Conservation (phyloP, 2,329 filamentous ascomycete species). For the Claviceps digitariae region DNA sequence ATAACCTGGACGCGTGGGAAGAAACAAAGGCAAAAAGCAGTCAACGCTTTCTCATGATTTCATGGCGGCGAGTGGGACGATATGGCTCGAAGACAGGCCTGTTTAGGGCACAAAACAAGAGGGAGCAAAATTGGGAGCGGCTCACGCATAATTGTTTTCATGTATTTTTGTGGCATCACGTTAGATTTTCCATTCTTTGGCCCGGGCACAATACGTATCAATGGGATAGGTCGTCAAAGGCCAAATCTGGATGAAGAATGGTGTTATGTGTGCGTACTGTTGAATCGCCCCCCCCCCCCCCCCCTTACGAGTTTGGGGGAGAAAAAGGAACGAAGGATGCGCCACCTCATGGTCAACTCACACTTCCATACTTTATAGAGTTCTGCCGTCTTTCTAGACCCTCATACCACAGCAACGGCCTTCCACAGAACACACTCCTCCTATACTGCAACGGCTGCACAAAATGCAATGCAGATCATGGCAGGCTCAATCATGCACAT, state of each 20-base stretch:
- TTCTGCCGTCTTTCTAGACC: not conserved
- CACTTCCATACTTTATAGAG: too few relatives aligned
- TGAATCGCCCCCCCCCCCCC: too few relatives aligned
- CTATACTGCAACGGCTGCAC: not conserved
- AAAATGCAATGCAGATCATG: too few relatives aligned
- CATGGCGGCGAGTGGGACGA: not conserved
- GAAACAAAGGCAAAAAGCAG: not conserved
- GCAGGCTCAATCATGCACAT: not conserved
- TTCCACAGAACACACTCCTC: not conserved
- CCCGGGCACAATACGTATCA: slow-evolving; percentile 9
- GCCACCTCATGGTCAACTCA: not conserved
- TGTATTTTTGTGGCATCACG: slow-evolving; percentile 14
- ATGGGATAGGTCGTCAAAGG: not conserved
- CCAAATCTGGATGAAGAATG: not conserved
- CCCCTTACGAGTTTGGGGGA: too few relatives aligned
- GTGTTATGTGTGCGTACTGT: not conserved
- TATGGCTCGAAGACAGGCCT: not conserved
- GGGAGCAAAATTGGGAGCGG: slow-evolving; percentile 13
- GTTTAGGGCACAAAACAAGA: slow-evolving; percentile 6
- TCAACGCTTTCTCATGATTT: not conserved
- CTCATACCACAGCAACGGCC: not conserved
- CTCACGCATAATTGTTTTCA: slow-evolving; percentile 4
- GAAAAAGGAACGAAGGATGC: not conserved
- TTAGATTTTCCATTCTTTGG: slow-evolving; percentile 12
- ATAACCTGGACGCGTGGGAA: slow-evolving; percentile 1